Percentiles rank a stretch among this genome's conserved stretches.
These are phyloP conservation scores for Penicillium turbatum DNA, from an alignment of 495 filamentous ascomycete species.

Conservation along the genomic window DNA sequence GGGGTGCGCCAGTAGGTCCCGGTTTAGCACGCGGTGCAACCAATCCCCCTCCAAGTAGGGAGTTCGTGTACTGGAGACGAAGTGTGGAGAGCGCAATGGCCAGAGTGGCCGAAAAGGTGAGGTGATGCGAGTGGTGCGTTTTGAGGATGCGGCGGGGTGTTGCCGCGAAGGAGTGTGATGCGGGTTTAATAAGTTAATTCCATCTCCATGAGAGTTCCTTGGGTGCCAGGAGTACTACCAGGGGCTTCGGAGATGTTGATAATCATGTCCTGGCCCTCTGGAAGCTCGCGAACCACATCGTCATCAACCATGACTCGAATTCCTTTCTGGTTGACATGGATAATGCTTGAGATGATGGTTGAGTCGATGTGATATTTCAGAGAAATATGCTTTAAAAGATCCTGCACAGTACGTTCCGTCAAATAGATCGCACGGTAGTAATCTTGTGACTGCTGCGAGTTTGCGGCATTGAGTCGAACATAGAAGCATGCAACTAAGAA, in stretches of 20 bases:
- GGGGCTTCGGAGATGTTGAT: slow-evolving; percentile 53
- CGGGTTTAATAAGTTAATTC: slow-evolving; percentile 35
- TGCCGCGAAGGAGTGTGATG: neutral
- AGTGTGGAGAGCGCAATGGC: neutral
- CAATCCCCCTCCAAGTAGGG: neutral
- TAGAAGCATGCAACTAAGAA: slow-evolving; percentile 80
- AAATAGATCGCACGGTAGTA: slow-evolving; percentile 87
- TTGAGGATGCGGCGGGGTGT: too few relatives aligned
- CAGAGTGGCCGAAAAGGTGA: neutral
- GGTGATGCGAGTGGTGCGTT: neutral
- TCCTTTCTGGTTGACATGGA: slow-evolving; percentile 67
- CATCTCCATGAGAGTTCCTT: slow-evolving; percentile 32
- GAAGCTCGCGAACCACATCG: slow-evolving; percentile 78
- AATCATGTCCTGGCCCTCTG: slow-evolving; percentile 88
- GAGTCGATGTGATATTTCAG: slow-evolving; percentile 76
- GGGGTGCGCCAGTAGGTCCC: too few relatives aligned
- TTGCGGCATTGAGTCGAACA: slow-evolving; percentile 54
- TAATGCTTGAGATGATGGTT: slow-evolving; percentile 58
- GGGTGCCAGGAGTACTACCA: slow-evolving; percentile 6
- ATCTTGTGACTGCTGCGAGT: slow-evolving; percentile 51
- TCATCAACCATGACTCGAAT: slow-evolving; percentile 86
- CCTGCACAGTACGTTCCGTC: slow-evolving; percentile 63
- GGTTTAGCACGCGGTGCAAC: slow-evolving; percentile 10
- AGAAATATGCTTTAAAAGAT: slow-evolving; percentile 67
- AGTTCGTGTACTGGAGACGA: neutral